Base-by-base conservation (phyloP, 768 basidiomycete species). In the Holtermanniella nyarrowii region DNA sequence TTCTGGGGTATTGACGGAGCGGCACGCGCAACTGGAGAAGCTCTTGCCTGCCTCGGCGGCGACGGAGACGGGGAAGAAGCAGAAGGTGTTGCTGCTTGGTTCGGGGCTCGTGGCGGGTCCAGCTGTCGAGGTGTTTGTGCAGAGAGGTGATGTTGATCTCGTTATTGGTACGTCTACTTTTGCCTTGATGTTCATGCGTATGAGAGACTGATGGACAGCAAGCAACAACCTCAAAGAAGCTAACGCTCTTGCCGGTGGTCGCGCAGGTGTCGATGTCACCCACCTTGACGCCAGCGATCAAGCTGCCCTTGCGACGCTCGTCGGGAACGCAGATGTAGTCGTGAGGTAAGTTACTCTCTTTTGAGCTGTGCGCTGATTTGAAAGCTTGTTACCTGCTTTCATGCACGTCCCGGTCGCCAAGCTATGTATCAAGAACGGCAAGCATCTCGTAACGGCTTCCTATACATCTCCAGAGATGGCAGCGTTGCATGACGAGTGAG, bases 31-130 rank as follows among this genome's bases (percentile, higher is more conserved):
- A 84, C 70, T 95, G 75, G 7, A 77, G 88, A 2, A 44, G 54
- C 18, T 41, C 44, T 3, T 60, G 57, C 56, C 42, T 46, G 10
- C 10, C 23, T 12, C 22, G 4, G 22, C 16, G 27, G 13, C 44
- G 5, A 10, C 42, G 20, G 42, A 22, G 23, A 22, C 16, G 12
- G 46, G 23, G 11, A 49, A 52, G 46, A 83, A 83, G 74, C 80
- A 77, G 60, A 71, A 61, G 54, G 78, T 90, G 0, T 69, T 96
- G 26, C 75, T 95, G 62, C 77, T 96, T 1, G 91, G 91, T 5
- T 88, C 86, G 49, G 91, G 91, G n/a, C 88, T 95, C 82, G 91
- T 96, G 18, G 88, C 89, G 3, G 84, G 83, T 2, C 91, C 91
- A 14, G 86, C 86, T 0, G 82, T 88, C 2, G 80, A 85, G 47